Evolutionary conservation across 75 land plant species (phyloP), one percentile per base, ranked within the genome.

Genomic region (Selaginella tamariscina): DNA sequence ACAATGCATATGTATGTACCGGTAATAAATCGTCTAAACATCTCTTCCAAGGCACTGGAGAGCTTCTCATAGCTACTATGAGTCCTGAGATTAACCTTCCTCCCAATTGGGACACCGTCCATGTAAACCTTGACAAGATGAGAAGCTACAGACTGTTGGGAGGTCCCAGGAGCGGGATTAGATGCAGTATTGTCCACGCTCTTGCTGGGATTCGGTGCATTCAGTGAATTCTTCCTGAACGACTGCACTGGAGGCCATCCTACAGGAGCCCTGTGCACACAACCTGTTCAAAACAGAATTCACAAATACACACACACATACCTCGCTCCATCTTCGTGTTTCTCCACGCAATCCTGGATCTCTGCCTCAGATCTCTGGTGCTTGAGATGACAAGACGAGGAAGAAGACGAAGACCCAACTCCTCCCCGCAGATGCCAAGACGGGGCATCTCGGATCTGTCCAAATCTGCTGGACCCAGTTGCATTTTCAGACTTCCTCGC

Each of bases 221-320:
- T 57, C 55, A 81, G 74, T 31, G 82, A 57, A 62, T 89, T 89
- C 86, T 73, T 94, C 72, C 90, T 65, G 65, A 83, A 89, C 0
- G 86, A 81, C 29, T 85, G 77, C 68, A 93, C 67, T 30, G 98
- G 98, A 63, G 98, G 98, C 98, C 98, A 94, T 15, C 98, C 98
- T 24, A 90, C 96, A 0, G 49, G 49, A 39, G 49, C 49, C 49
- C 49, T 39, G 49, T 39, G 11, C 11, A 5, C 49, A 39, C 49
- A 15, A n/a, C n/a, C n/a, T n/a, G n/a, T n/a, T n/a, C n/a, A n/a
- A n/a, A n/a, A n/a, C n/a, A n/a, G n/a, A n/a, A n/a, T n/a, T n/a
- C n/a, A n/a, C n/a, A n/a, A n/a, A n/a, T n/a, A n/a, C n/a, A n/a
- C n/a, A n/a, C n/a, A n/a, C n/a, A n/a, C n/a, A n/a, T 39, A 15